These are phyloP conservation scores for Saccharomycopsis malanga DNA, from an alignment of 805 yeast species.

Conservation along the genomic window DNA sequence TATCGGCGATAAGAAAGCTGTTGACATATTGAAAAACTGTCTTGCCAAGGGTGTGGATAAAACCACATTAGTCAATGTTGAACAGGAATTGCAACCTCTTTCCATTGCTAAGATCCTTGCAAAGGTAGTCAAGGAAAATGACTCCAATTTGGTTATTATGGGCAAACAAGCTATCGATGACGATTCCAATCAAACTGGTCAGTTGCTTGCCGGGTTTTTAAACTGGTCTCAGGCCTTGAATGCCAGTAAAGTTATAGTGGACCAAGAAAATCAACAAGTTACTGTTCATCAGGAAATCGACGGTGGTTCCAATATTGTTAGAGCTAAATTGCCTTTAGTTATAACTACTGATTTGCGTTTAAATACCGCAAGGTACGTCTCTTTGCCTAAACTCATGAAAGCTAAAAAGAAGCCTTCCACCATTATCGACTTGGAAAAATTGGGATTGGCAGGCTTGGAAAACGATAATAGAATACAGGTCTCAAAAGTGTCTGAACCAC, in stretches of 20 bases:
- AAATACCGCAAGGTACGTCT: conserved; percentile 93
- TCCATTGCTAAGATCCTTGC: conserved; percentile 80
- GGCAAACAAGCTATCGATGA: conserved; percentile 98
- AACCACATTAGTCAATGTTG: conserved; percentile 74
- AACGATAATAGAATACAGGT: conserved; percentile 57
- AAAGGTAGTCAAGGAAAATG: conserved; percentile 60
- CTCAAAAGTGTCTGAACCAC: conserved; percentile 73
- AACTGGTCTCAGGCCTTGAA: conserved; percentile 22
- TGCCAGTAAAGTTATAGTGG: conserved; percentile 20
- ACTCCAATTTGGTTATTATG: conserved; percentile 72
- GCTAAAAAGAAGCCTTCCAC: conserved; percentile 93
- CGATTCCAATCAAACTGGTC: conserved; percentile 93
- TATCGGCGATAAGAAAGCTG: conserved; percentile 80
- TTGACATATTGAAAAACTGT: conserved; percentile 81
- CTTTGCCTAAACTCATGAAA: conserved; percentile 94
- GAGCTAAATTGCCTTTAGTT: conserved; percentile 73
- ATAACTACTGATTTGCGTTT: conserved; percentile 90
- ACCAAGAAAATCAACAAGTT: conserved; percentile 32
- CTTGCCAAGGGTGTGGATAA: conserved; percentile 93
- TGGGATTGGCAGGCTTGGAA: conserved; percentile 63
- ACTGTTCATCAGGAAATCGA: conserved; percentile 88
- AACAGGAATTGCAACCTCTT: conserved; percentile 79
- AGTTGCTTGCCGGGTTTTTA: conserved; percentile 61
- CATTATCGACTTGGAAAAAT: conserved; percentile 51
- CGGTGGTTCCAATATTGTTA: conserved; percentile 84